Conservation (phyloP, 805 yeast genomes). For the Wickerhamomyces canadensis region DNA sequence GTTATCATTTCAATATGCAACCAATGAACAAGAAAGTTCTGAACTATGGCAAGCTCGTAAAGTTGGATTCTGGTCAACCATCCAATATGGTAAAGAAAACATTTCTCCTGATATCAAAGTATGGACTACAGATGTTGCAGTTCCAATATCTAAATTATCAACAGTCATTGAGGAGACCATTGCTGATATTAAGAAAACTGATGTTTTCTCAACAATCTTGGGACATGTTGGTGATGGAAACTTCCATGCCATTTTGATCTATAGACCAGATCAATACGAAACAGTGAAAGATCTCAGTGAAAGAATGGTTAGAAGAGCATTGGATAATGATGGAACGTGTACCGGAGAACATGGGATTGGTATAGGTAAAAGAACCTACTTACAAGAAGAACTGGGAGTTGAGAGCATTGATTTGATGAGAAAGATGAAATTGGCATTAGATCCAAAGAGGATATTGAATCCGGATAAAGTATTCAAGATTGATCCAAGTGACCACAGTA, state of each 20-base stretch:
- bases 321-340: slow-evolving; percentile 67
- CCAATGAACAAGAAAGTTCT: slow-evolving; percentile 46
- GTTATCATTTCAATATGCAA: slow-evolving; percentile 49
- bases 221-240: slow-evolving; percentile 83
- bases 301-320: slow-evolving; percentile 55
- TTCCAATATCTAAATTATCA: slow-evolving; percentile 62
- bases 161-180: slow-evolving; percentile 52
- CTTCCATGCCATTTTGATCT: slow-evolving; percentile 59
- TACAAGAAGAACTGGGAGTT: slow-evolving; percentile 56
- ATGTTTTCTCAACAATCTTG: slow-evolving; percentile 49
- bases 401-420: slow-evolving; percentile 66
- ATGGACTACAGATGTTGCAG: slow-evolving; percentile 76
- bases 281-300: slow-evolving; percentile 46
- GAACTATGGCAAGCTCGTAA: slow-evolving; percentile 71
- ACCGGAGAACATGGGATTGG: slow-evolving; percentile 85
- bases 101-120: slow-evolving; percentile 39
- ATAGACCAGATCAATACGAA: slow-evolving; percentile 41
- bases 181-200: slow-evolving; percentile 45
- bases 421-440: slow-evolving; percentile 58
- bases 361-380: slow-evolving; percentile 55
- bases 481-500: slow-evolving; percentile 35
- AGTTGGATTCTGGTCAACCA: slow-evolving; percentile 52
- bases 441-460: slow-evolving; percentile 63
- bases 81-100: slow-evolving; percentile 53
- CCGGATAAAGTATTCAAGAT: slow-evolving; percentile 70